phyloP scores from a whole-genome alignment of 2,329 filamentous ascomycete species.

The Coleophoma eucalyptorum region DNA sequence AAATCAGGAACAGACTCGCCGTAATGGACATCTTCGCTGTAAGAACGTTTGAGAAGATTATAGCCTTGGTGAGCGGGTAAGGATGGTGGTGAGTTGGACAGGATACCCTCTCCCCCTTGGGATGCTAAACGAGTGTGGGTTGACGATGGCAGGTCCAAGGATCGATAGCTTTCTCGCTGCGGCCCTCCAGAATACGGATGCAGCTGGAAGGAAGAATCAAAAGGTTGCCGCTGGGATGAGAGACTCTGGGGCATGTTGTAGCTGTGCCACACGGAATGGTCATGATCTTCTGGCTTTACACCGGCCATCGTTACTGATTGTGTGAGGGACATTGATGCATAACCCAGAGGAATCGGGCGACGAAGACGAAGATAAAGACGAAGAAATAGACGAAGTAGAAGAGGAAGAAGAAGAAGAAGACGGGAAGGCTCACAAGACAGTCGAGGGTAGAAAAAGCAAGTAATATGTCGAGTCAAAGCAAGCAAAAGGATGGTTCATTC shows the following conservation, averaged over 20 bases:
- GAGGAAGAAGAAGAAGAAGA: background rate
- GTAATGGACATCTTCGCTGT: slow-evolving; percentile 22
- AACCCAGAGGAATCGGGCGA: slow-evolving; percentile 9
- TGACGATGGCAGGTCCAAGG: slow-evolving; percentile 25
- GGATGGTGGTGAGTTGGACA: slow-evolving; percentile 21
- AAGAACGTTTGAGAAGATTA: slow-evolving; percentile 27
- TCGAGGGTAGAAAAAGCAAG: background rate
- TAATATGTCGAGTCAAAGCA: slow-evolving; percentile 6
- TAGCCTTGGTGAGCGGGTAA: slow-evolving; percentile 26
- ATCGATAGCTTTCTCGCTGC: slow-evolving; percentile 22
- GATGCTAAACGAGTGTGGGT: slow-evolving; percentile 15
- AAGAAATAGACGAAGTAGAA: slow-evolving; percentile 3
- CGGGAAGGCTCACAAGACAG: background rate
- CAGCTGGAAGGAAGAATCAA: slow-evolving; percentile 20
- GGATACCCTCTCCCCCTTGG: slow-evolving; percentile 15
- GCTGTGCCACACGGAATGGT: slow-evolving; percentile 26
- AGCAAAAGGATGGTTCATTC: slow-evolving; percentile 9
- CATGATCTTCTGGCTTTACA: slow-evolving; percentile 27
- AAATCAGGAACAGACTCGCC: slow-evolving; percentile 22
- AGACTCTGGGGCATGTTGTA: slow-evolving; percentile 22
- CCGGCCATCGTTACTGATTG: slow-evolving; percentile 27
- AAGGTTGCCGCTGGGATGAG: slow-evolving; percentile 17
- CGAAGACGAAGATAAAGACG: slow-evolving; percentile 12
- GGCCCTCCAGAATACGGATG: slow-evolving; percentile 19
- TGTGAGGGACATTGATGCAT: slow-evolving; percentile 27